These are phyloP conservation scores for Pilobolus umbonatus DNA, from an alignment of 192 early-diverging fungal species.

Conservation along the genomic window DNA sequence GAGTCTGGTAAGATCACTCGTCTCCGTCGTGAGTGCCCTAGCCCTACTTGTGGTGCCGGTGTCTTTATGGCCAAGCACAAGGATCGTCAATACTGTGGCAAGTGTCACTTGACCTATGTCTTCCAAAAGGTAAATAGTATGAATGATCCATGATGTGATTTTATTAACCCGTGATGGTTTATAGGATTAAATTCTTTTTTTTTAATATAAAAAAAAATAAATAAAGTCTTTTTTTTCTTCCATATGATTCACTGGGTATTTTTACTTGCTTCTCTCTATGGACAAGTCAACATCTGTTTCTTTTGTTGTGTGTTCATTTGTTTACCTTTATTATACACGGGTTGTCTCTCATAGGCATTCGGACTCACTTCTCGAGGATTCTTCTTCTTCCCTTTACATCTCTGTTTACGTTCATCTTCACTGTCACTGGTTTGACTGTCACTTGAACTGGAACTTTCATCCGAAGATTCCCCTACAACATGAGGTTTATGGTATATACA, in stretches of 20 bases:
- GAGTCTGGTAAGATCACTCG: conserved; percentile 95
- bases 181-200: conserved; percentile 3
- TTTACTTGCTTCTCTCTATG: not conserved
- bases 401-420: conserved; percentile 19
- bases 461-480: conserved; percentile 45
- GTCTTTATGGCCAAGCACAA: conserved; percentile 98
- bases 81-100: conserved; percentile 98
- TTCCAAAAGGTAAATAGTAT: conserved; percentile 82
- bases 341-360: conserved; percentile 41
- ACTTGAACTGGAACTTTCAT: conserved; percentile 41
- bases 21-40: conserved; percentile 98
- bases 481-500: conserved; percentile 66
- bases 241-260: not conserved
- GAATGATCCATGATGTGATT: not conserved
- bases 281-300: not conserved
- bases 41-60: conserved; percentile 94
- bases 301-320: not conserved
- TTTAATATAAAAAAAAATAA: not conserved
- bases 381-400: conserved; percentile 16
- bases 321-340: conserved; percentile 33
- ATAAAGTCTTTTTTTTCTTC: not conserved
- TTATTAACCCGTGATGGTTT: too few relatives aligned
- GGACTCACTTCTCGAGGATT: conserved; percentile 31
- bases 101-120: conserved; percentile 93
- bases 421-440: conserved; percentile 21